Evolutionary conservation across 495 filamentous ascomycete genomes (phyloP).

Genomic region (Tricharina praecox): DNA sequence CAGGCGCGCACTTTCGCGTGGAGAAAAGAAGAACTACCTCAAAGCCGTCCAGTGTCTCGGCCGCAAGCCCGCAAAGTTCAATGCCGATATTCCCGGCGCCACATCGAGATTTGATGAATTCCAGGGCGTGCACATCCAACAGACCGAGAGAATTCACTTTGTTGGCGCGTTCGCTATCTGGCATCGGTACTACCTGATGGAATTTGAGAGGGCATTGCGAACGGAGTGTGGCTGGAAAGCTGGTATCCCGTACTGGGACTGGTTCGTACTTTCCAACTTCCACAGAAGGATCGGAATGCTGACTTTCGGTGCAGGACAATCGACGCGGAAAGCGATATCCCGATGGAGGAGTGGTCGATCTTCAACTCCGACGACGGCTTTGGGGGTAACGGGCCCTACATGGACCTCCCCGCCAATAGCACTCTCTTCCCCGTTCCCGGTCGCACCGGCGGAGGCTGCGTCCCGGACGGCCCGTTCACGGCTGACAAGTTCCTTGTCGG

Average conservation of each 20-base stretch:
- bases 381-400: constrained; percentile 40
- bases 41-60: constrained; percentile 48
- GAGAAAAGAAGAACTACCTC: constrained; percentile 42
- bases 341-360: constrained; percentile 41
- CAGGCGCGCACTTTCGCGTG: constrained; percentile 35
- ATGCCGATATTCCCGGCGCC: constrained; percentile 30
- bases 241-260: constrained; percentile 30
- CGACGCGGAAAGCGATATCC: constrained; percentile 26
- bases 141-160: constrained; percentile 44
- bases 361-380: constrained; percentile 49
- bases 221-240: constrained; percentile 53
- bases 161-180: constrained; percentile 48
- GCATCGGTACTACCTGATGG: constrained; percentile 50
- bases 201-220: constrained; percentile 42
- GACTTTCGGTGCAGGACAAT: constrained; percentile 27
- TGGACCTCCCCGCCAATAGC: background rate
- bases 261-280: constrained; percentile 31
- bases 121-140: constrained; percentile 47
- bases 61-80: constrained; percentile 31
- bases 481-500: background rate
- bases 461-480: constrained; percentile 17
- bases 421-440: constrained; percentile 7
- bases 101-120: constrained; percentile 52
- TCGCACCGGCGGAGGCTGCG: constrained; percentile 13
- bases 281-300: constrained; percentile 28